Conservation (phyloP, 352 stramenopile genomes). For the Pythium guiyangense region DNA sequence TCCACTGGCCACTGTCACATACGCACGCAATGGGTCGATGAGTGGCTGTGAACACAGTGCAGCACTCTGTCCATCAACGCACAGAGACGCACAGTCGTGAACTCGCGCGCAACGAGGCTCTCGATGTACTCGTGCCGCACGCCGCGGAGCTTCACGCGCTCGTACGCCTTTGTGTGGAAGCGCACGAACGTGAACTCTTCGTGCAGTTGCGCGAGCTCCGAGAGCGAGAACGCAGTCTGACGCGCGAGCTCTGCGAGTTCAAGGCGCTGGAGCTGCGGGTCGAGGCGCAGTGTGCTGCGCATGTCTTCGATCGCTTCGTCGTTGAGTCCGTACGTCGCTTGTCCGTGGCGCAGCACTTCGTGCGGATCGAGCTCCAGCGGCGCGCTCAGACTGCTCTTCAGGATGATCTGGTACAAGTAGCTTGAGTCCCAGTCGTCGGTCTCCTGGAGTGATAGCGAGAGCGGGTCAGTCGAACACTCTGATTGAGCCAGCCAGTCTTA, state of each 20-base stretch:
- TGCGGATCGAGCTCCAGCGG: conserved; percentile 23
- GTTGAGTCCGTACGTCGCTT: conserved; percentile 43
- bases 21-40: neutral
- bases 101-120: conserved; percentile 45
- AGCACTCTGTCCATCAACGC: neutral
- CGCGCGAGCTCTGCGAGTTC: conserved; percentile 48
- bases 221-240: conserved; percentile 42
- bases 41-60: neutral
- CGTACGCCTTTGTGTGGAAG: conserved; percentile 35
- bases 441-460: conserved; percentile 16
- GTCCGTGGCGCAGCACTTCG: conserved; percentile 31
- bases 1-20: conserved; percentile 43
- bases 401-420: conserved; percentile 65
- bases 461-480: neutral
- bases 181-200: conserved; percentile 69
- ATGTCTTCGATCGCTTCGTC: conserved; percentile 62
- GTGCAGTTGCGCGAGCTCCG: conserved; percentile 51
- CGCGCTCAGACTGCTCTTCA: conserved; percentile 30
- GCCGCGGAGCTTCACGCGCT: conserved; percentile 38
- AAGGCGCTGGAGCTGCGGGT: conserved; percentile 42
- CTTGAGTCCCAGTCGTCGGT: conserved; percentile 61
- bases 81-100: conserved; percentile 25
- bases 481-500: too few relatives aligned
- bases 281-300: conserved; percentile 35
- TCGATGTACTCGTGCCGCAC: conserved; percentile 50